Percentiles rank a stretch among this genome's conserved stretches.
phyloP scores from a whole-genome alignment of 148 eudicot genomes.

The Fagopyrum homotropicum region DNA sequence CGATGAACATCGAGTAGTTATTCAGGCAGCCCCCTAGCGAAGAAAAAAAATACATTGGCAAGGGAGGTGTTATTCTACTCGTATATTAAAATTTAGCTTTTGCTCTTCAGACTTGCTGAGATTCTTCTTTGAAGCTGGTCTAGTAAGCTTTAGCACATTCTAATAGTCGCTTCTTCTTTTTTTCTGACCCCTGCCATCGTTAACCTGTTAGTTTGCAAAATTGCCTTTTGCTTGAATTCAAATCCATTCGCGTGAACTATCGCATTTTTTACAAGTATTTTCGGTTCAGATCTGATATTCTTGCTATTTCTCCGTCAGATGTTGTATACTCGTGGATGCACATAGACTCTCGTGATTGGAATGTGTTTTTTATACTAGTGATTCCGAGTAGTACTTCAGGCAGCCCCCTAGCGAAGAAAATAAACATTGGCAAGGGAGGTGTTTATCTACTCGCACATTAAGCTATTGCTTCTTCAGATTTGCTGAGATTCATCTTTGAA shows the following conservation, averaged over 20 bases:
- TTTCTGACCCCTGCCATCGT: too few relatives aligned
- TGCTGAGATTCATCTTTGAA: not conserved
- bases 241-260: too few relatives aligned
- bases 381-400: slow-evolving; percentile 7
- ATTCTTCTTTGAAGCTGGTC: slow-evolving; percentile 14
- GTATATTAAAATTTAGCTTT: slow-evolving; percentile 8
- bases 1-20: not conserved
- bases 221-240: too few relatives aligned
- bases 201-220: too few relatives aligned
- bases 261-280: too few relatives aligned
- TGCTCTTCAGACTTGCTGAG: slow-evolving; percentile 17
- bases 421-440: slow-evolving; percentile 7
- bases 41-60: slow-evolving; percentile 8
- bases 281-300: not conserved
- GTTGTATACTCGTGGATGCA: too few relatives aligned
- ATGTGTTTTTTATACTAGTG: not conserved
- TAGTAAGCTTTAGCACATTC: slow-evolving; percentile 13
- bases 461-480: slow-evolving; percentile 7
- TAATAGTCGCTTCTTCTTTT: not conserved
- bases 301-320: not conserved
- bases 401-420: slow-evolving; percentile 13
- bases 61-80: slow-evolving; percentile 12
- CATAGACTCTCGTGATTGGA: too few relatives aligned
- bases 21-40: slow-evolving; percentile 17
- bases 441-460: slow-evolving; percentile 2